Percentiles rank a stretch among this genome's conserved stretches.
phyloP scores from a whole-genome alignment of 352 stramenopile species.

The Phytophthora vignae region DNA sequence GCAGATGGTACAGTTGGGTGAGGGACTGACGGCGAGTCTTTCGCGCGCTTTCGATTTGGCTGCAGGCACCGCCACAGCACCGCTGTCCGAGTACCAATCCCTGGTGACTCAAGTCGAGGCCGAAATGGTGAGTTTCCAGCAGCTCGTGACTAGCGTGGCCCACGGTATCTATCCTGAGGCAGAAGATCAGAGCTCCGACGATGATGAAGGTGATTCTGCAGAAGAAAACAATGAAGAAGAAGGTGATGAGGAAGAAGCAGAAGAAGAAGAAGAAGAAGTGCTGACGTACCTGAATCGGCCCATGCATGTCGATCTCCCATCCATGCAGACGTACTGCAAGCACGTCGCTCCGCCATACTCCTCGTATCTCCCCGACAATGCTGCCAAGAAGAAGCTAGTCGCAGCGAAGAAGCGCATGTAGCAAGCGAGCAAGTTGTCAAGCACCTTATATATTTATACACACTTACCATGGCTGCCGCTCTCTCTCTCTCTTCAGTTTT shows the following conservation, averaged over 20 bases:
- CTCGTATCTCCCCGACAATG: constrained; percentile 49
- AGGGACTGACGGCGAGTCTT: constrained; percentile 49
- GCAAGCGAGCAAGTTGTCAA: constrained; percentile 17
- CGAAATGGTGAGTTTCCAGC: constrained; percentile 49
- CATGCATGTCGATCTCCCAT: constrained; percentile 60
- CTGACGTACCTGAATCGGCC: constrained; percentile 38
- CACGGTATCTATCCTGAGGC: constrained; percentile 20
- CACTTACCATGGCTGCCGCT: constrained; percentile 27
- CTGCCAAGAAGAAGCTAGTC: constrained; percentile 25
- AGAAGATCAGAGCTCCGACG: constrained; percentile 17
- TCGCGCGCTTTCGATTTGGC: constrained; percentile 52
- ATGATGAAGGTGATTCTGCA: constrained; percentile 17
- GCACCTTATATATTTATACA: constrained; percentile 43
- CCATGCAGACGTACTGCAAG: constrained; percentile 75
- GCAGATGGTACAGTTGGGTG: constrained; percentile 54
- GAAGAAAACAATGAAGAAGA: constrained; percentile 21
- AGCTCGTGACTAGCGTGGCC: constrained; percentile 42
- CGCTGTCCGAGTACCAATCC: constrained; percentile 56
- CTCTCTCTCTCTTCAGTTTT: constrained; percentile 1
- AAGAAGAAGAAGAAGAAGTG: constrained; percentile 8
- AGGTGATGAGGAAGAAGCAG: constrained; percentile 3
- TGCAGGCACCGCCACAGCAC: constrained; percentile 29
- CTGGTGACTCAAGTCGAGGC: constrained; percentile 52
- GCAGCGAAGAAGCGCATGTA: constrained; percentile 23
- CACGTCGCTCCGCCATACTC: constrained; percentile 68